Evolutionary conservation across 1,139 yeast species (phyloP), one percentile per base, ranked within the genome.

Genomic region (Candida gigantensis): DNA sequence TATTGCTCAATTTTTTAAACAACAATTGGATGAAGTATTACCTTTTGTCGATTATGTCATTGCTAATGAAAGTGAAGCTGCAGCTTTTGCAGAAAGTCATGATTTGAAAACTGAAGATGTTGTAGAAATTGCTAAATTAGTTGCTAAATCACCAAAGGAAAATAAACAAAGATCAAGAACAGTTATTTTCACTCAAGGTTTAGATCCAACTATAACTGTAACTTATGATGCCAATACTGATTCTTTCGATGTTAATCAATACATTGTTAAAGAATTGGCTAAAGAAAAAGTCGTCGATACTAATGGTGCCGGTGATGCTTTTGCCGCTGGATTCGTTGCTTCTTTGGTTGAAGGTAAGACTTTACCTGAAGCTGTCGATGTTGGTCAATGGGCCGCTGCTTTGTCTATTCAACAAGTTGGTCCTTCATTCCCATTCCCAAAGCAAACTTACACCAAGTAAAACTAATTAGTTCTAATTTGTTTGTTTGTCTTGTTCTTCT

Each of bases 271-370:
- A 52, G 77, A 82, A 45, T 75, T 92, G 57, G 84, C 78, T 32
- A 57, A 77, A 32, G 67, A 74, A 35, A 72, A 84, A 64, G 77
- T 92, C 47, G 82, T 76, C 41, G 99, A 92, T 70, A 87, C 97
- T 59, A 92, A 92, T 68, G 98, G 98, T 72, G 98, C 98, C 32
- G 99, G 98, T 63, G 99, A 92, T 61, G 97, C 98, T 16, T 92
- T 92, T 60, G 98, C 97, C 42, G 95, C 96, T 58, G 99, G 98
- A 41, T 92, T 92, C 65, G 68, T 90, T 51, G 96, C 96, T 43
- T 94, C 90, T 43, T 69, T 90, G 50, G 95, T 87, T 39, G 71
- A 83, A 65, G 89, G 84, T 50, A 79, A 84, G 65, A 51, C 75
- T 23, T 60, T 89, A 42, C 69, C 72, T 32, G 69, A 77, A 35